phyloP scores from a whole-genome alignment of 2,329 filamentous ascomycete genomes.

The Camptophora hylomeconis region DNA sequence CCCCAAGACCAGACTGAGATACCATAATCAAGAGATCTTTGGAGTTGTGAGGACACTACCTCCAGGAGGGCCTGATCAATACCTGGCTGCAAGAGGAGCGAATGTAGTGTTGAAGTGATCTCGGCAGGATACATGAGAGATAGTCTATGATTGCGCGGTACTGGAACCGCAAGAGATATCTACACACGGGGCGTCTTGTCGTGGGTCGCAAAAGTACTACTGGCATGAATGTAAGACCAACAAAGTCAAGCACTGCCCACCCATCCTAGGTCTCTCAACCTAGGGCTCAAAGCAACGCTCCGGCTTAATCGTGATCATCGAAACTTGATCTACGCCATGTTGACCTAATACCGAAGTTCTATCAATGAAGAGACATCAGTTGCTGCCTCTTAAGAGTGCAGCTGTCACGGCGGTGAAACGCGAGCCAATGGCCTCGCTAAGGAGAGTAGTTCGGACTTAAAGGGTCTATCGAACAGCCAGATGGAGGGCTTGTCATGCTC shows the following conservation, averaged over 20 bases:
- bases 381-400: conserved; percentile 40
- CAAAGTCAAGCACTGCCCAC: conserved; percentile 96
- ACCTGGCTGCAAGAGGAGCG: conserved; percentile 77
- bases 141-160: conserved; percentile 1
- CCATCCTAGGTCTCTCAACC: conserved; percentile 66
- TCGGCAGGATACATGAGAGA: neutral
- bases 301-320: conserved; percentile 93
- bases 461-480: too few species aligned
- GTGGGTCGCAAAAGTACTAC: neutral
- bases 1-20: conserved; percentile 84
- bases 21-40: conserved; percentile 90
- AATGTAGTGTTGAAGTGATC: conserved; percentile 82
- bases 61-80: conserved; percentile 74
- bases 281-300: conserved; percentile 80
- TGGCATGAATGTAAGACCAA: conserved; percentile 55
- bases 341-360: conserved; percentile 73
- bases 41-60: conserved; percentile 65
- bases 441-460: too few species aligned
- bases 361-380: conserved; percentile 45
- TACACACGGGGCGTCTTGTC: neutral
- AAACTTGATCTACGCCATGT: conserved; percentile 60
- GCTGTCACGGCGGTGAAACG: conserved; percentile 30
- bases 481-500: too few species aligned
- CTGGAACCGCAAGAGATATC: neutral
- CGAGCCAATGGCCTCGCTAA: neutral